These are phyloP conservation scores for Fistulina hepatica DNA, from an alignment of 1,284 basidiomycete species.

Conservation along the genomic window DNA sequence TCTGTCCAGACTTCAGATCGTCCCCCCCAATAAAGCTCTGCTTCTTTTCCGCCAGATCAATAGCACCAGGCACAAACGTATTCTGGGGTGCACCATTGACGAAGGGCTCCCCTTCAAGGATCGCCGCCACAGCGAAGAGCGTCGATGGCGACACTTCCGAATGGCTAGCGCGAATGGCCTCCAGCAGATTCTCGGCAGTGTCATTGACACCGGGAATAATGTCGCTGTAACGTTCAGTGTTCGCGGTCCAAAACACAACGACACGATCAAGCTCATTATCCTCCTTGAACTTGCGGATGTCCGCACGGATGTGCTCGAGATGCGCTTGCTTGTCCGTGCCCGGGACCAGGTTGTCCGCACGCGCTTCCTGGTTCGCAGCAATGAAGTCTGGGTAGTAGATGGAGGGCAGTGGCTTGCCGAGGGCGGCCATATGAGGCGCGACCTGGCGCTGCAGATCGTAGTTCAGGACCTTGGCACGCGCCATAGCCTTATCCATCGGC, in stretches of 20 bases:
- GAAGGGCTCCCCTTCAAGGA: conserved; percentile 92
- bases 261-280: conserved; percentile 78
- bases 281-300: conserved; percentile 91
- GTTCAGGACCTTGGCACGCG: conserved; percentile 88
- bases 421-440: conserved; percentile 71
- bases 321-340: conserved; percentile 85
- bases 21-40: conserved; percentile 95
- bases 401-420: conserved; percentile 83
- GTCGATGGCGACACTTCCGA: conserved; percentile 92
- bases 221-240: conserved; percentile 96
- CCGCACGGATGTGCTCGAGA: conserved; percentile 84
- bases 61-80: conserved; percentile 95
- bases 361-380: conserved; percentile 94
- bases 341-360: conserved; percentile 87
- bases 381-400: conserved; percentile 97
- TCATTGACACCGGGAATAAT: conserved; percentile 95
- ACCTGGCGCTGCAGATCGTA: conserved; percentile 97
- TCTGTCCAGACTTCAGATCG: conserved; percentile 94
- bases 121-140: conserved; percentile 90
- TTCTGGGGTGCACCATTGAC: conserved; percentile 99
- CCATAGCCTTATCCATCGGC: conserved; percentile 87
- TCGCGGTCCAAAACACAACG: conserved; percentile 96
- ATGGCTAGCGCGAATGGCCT: conserved; percentile 77
- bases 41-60: conserved; percentile 84
- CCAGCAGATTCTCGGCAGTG: conserved; percentile 82